phyloP scores from a whole-genome alignment of 352 stramenopile genomes.

The Phytophthora sansomeana region DNA sequence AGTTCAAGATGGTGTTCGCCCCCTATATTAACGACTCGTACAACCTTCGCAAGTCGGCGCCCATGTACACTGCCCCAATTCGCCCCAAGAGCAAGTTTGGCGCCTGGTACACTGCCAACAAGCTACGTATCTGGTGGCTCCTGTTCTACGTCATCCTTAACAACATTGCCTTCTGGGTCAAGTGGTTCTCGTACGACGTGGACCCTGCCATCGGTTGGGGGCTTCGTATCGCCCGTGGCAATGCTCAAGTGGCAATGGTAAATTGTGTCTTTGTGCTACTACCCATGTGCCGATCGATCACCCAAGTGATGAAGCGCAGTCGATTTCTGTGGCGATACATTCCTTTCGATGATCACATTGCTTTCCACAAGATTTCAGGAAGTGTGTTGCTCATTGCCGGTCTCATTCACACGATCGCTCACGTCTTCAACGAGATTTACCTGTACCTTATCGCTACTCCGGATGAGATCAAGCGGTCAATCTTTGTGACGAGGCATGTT shows the following conservation, averaged over 20 bases:
- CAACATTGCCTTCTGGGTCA: constrained; percentile 76
- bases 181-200: constrained; percentile 76
- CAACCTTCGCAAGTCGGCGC: constrained; percentile 49
- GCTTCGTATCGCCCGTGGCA: constrained; percentile 72
- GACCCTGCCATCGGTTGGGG: constrained; percentile 81
- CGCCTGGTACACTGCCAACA: constrained; percentile 75
- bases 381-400: constrained; percentile 63
- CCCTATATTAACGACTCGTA: constrained; percentile 74
- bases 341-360: constrained; percentile 83
- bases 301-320: constrained; percentile 74
- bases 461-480: constrained; percentile 62
- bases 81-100: constrained; percentile 61
- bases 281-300: constrained; percentile 84
- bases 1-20: constrained; percentile 79
- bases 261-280: constrained; percentile 81
- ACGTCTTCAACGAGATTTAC: constrained; percentile 78
- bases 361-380: constrained; percentile 82
- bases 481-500: constrained; percentile 68
- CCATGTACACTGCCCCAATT: constrained; percentile 40
- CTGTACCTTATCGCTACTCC: constrained; percentile 73
- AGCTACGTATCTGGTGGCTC: constrained; percentile 84
- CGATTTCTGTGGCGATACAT: constrained; percentile 75
- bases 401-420: constrained; percentile 68
- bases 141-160: constrained; percentile 76
- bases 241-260: constrained; percentile 80